Evolutionary conservation across 805 yeast genomes (phyloP), one percentile per base, ranked within the genome.

Genomic region (Komagataella ulmi): DNA sequence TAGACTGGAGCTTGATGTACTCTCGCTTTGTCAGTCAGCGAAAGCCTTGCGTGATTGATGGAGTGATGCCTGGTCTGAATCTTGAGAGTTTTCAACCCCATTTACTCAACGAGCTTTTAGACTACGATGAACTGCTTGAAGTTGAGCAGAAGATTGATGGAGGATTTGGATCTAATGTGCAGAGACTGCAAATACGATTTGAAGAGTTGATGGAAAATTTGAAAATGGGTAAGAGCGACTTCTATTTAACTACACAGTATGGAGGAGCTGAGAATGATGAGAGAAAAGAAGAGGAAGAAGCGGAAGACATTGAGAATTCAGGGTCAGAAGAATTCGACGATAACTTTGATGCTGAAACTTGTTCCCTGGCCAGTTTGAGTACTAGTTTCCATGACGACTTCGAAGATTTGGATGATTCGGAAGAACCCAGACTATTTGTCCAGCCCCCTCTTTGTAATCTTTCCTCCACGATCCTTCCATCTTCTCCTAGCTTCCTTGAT

Each of bases 241-340:
- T 75, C 52, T 84, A 85, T 56, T 66, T 84, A 61, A 85, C 90
- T 1, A 85, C 90, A 0, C 90, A 85, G 56, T 85, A 85, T 58
- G 66, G 56, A 2, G 81, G 75, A 49, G 75, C 68, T 24, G 64
- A 65, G 3, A 69, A 65, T 17, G 60, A 52, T 5, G 60, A 56
- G 6, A 75, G 67, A 49, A 73, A 73, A 50, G 69, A 61, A 43
- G 64, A 65, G 7, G 58, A 57, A 6, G 61, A 56, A 12, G 60
- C 58, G 7, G 64, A 59, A 6, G 52, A 47, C 3, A 51, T 49
- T 24, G 51, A 52, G 21, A 51, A 58, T 3, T 21, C 23, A 21
- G 23, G 51, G 52, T 3, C 61, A 55, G 17, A 59, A 56, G 10
- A 61, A 58, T 7, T 59, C 7, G 57, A 57, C 10, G 58, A 57